Evolutionary conservation across 345 rosid species (phyloP).

Genomic region (Clausena lansium): DNA sequence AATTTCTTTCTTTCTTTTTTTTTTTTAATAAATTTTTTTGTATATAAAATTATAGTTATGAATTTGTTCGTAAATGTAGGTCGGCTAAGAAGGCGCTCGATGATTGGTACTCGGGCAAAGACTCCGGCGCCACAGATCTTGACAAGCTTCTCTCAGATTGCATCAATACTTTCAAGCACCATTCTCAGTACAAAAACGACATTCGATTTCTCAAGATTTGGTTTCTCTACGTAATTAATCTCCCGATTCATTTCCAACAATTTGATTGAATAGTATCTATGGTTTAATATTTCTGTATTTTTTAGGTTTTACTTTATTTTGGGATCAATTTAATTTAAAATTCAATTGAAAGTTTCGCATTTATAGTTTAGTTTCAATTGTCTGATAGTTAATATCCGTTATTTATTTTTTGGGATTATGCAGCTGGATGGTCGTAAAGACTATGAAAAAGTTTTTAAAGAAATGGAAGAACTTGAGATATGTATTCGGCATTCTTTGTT

Average conservation of each 20-base stretch:
- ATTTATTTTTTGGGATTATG: neutral
- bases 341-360: neutral
- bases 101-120: conserved; percentile 35
- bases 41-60: neutral
- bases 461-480: conserved; percentile 54
- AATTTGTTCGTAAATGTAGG: conserved; percentile 35
- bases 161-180: conserved; percentile 53
- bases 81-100: conserved; percentile 46
- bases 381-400: neutral
- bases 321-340: neutral
- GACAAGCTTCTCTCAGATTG: conserved; percentile 50
- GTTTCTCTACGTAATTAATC: conserved; percentile 67
- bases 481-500: conserved; percentile 50
- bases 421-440: conserved; percentile 69
- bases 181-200: conserved; percentile 61
- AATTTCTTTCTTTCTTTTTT: neutral
- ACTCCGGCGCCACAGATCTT: conserved; percentile 29
- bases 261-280: neutral
- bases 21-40: neutral
- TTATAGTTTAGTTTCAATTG: neutral
- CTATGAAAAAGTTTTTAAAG: conserved; percentile 49
- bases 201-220: conserved; percentile 92
- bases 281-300: neutral
- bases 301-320: neutral
- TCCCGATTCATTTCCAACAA: neutral